phyloP scores from a whole-genome alignment of 352 stramenopile genomes.

The Phytophthora pinifolia region DNA sequence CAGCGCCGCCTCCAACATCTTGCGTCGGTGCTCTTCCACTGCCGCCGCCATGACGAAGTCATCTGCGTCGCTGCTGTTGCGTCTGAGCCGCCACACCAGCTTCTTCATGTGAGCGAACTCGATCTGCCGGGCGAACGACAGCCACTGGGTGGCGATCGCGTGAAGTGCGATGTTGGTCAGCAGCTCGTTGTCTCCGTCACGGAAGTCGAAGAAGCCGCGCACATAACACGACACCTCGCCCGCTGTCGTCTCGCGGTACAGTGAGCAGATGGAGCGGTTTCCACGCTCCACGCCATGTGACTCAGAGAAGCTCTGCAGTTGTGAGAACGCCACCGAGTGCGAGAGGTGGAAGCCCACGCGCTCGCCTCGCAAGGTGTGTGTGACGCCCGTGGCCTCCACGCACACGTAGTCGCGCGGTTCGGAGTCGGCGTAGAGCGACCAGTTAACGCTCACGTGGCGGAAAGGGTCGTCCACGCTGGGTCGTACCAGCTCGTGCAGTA shows the following conservation, averaged over 20 bases:
- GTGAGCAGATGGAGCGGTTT: constrained; percentile 27
- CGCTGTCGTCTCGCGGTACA: constrained; percentile 14
- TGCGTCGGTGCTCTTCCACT: constrained; percentile 7
- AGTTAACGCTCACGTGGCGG: constrained; percentile 42
- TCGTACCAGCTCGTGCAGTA: constrained; percentile 22
- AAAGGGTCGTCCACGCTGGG: constrained; percentile 35
- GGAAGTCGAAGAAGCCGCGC: constrained; percentile 37
- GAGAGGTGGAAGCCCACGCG: constrained; percentile 45
- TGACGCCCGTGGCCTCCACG: constrained; percentile 40
- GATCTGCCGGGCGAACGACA: constrained; percentile 23
- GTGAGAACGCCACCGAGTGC: constrained; percentile 36
- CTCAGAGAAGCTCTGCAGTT: constrained; percentile 18
- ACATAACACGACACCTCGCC: constrained; percentile 27
- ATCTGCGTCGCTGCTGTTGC: constrained; percentile 8
- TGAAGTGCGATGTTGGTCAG: constrained; percentile 25
- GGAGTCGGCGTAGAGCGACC: constrained; percentile 30
- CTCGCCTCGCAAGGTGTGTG: constrained; percentile 20
- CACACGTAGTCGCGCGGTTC: constrained; percentile 46
- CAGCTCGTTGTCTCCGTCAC: constrained; percentile 19
- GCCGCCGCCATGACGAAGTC: constrained; percentile 11
- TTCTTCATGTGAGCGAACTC: constrained; percentile 37
- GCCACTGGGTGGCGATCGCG: constrained; percentile 22
- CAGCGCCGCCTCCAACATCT: constrained; percentile 14
- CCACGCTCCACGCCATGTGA: constrained; percentile 19
- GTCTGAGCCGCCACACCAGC: constrained; percentile 19